Base-by-base conservation (phyloP, 495 filamentous ascomycete genomes). In the Niebla homalea region DNA sequence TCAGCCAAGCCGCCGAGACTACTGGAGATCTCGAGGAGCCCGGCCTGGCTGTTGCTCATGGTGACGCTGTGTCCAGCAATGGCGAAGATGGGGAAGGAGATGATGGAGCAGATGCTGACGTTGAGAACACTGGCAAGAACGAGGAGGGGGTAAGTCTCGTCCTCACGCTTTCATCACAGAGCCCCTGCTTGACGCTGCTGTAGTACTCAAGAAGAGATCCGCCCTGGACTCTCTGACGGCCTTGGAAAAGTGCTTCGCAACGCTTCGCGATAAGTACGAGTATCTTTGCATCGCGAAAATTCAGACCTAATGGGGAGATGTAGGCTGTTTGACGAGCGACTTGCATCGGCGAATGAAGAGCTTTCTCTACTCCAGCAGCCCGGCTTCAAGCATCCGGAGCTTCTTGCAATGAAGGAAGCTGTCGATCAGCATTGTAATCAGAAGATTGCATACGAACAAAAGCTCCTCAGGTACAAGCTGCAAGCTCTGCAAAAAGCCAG, bases 241-340 rank as follows among this genome's bases (percentile, higher is more conserved):
- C 20, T 80, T 97, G 43, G 90, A 97, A 63, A 79, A 78, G 60
- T 80, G 88, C 54, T 97, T 95, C 65, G 78, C 81, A 51, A 77
- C 79, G 21, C 82, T 95, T 57, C 76, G 87, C 57, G 87, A 94
- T 57, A 87, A 84, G 89, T 94, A 67, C 68, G 81, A 54, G 37
- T 38, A 18, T 42, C n/a, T 21, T 26, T 22, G 6, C 42, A 23
- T 21, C 16, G 6, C 43, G 4, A 18, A 7, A 7, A 11, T 8
- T 18, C 1, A 22, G 38, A 8, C 6, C 21, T 41, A n/a, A 41
- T 11, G 10, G 21, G 14, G 16, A 22, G 16, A 15, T 22, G 25
- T 25, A 96, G 87, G 52, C 77, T 95, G 23, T 90, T 85, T 62
- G 84, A 93, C 54, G 89, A 96, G 60, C 78, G 84, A 53, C 73